Percentiles rank a stretch among this genome's conserved stretches.
These are phyloP conservation scores for Globisporangium solare DNA, from an alignment of 352 stramenopile genomes.

Conservation along the genomic window DNA sequence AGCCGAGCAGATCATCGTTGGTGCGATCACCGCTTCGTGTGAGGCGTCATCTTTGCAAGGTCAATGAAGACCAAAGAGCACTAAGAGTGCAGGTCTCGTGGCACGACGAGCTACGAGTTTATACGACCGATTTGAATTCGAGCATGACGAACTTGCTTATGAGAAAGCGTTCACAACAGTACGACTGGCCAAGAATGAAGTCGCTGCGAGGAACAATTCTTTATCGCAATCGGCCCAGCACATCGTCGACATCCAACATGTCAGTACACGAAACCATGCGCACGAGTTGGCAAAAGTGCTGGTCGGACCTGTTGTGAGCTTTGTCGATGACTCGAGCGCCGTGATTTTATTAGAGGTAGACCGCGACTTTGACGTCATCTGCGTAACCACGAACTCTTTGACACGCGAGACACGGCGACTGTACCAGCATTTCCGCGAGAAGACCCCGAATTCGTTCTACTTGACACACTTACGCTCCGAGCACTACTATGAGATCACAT, in stretches of 20 bases:
- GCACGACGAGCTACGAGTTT: slow-evolving; percentile 18
- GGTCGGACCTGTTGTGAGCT: slow-evolving; percentile 64
- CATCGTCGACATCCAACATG: slow-evolving; percentile 11
- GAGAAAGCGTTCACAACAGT: slow-evolving; percentile 9
- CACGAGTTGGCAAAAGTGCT: slow-evolving; percentile 30
- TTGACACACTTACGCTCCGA: slow-evolving; percentile 52
- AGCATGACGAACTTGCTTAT: slow-evolving; percentile 25
- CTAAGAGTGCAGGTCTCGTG: not conserved
- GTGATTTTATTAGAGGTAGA: slow-evolving; percentile 70
- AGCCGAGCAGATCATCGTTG: slow-evolving; percentile 35
- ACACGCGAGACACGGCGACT: slow-evolving; percentile 33
- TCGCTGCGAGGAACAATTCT: slow-evolving; percentile 19
- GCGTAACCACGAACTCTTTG: slow-evolving; percentile 44
- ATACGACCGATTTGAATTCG: slow-evolving; percentile 41
- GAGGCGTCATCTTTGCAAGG: too few relatives aligned
- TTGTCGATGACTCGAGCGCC: slow-evolving; percentile 51
- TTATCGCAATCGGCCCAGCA: slow-evolving; percentile 11
- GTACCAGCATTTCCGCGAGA: slow-evolving; percentile 46
- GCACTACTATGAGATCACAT: slow-evolving; percentile 53
- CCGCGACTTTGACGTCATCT: slow-evolving; percentile 43
- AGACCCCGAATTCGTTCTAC: slow-evolving; percentile 53
- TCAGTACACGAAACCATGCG: slow-evolving; percentile 16
- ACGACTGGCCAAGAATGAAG: not conserved
- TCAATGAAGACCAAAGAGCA: too few relatives aligned
- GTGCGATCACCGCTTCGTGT: slow-evolving; percentile 23